Base-by-base conservation (phyloP, 2,329 filamentous ascomycete species). In the Sarocladium strictum region DNA sequence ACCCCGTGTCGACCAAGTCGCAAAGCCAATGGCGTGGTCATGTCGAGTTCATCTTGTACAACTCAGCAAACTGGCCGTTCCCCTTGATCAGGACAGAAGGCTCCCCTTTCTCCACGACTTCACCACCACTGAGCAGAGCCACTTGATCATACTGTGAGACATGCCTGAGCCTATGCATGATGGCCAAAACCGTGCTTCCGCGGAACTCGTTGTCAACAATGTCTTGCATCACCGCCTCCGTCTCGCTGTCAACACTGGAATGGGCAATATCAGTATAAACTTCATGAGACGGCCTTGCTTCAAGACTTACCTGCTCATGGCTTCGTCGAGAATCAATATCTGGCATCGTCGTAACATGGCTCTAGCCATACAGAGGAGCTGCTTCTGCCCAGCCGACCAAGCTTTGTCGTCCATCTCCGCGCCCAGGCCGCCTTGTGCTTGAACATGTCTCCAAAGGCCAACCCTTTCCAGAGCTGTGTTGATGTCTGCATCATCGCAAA, bases 311-410 rank as follows among this genome's bases (percentile, higher is more conserved):
- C n/a, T 53, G 53, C 53, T 54, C 35, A 29, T 54, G 12, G 53
- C 59, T 51, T 62, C 60, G 19, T 69, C 67, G 0, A 69, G 56
- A 1, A 69, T 53, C 0, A 69, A 37, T 2, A 77, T 60, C 1
- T 64, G 66, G 2, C 56, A 54, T 0, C 37, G 40, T 1, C 49
- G 57, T 37, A 79, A 58, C 14, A 79, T 61, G 0, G 75, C 72
- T 50, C 78, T 63, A 0, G 77, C 75, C 1, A 81, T 63, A 38
- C 70, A 72, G 52, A 80, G 75, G 0, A 80, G 63, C 57, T 80
- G 77, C 19, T 67, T 62, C 56, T 80, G 71, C 1, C 76, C 76
- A 24, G 72, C 69, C 0, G 73, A 76, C 3, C 76, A 60, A 1
- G 61, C 59, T 1, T 70, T 58, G 2, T 64, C 59, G 1, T 60